A percentile compares a stretch with the other conserved stretches of the same genome.
These are phyloP conservation scores for Populus pruinosa DNA, from an alignment of 345 rosid species.

Conservation along the genomic window DNA sequence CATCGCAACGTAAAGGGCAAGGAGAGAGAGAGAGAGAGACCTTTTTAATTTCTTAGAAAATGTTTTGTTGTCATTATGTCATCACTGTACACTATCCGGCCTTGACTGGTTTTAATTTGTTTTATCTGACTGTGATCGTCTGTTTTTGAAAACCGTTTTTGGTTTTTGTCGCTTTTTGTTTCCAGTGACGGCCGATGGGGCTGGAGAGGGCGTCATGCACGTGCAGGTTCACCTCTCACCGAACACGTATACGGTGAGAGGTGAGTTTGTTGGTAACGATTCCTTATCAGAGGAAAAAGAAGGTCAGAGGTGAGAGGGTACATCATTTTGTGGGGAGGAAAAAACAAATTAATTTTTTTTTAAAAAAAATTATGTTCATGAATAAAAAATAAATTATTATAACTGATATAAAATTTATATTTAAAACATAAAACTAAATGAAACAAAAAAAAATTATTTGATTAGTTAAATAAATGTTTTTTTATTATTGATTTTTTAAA, in stretches of 20 bases:
- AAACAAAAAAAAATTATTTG: too few species aligned
- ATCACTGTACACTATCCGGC: not conserved
- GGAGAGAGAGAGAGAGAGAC: not conserved
- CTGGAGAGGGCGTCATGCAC: slow-evolving; percentile 16
- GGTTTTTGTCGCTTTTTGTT: slow-evolving; percentile 4
- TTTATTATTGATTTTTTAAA: too few species aligned
- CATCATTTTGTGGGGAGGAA: too few species aligned
- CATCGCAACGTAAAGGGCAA: not conserved
- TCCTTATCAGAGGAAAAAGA: not conserved
- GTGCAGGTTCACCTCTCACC: slow-evolving; percentile 12
- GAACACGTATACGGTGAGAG: slow-evolving; percentile 22
- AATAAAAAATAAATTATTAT: too few species aligned
- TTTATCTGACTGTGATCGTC: slow-evolving; percentile 10
- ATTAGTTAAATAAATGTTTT: too few species aligned
- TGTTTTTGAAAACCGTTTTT: slow-evolving; percentile 27
- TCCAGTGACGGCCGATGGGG: slow-evolving; percentile 16
- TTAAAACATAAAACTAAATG: too few species aligned
- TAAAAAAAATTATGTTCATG: too few species aligned
- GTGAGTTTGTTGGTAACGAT: slow-evolving; percentile 3
- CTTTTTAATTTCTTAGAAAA: too few species aligned
- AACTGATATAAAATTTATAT: too few species aligned
- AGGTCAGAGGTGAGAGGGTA: not conserved
- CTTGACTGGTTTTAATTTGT: not conserved
- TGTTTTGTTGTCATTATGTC: not conserved
- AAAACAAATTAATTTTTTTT: too few species aligned